Evolutionary conservation across 768 basidiomycete species (phyloP).

Genomic region (Amanita pseudoporphyria): DNA sequence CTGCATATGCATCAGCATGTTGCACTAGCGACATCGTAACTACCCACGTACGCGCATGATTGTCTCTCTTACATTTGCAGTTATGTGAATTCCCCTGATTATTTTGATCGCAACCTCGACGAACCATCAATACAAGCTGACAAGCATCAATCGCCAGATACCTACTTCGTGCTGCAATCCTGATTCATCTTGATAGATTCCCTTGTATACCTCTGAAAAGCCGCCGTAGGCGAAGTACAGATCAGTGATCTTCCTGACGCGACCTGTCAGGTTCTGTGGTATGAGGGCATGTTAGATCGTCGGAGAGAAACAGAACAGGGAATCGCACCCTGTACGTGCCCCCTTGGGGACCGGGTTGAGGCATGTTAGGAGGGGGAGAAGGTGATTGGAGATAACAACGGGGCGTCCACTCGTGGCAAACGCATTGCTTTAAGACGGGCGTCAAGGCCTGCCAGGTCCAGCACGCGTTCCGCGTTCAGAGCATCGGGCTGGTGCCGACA

Average conservation of each 20-base stretch:
- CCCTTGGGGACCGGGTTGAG: conserved; percentile 48
- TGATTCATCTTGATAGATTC: conserved; percentile 38
- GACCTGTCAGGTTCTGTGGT: conserved; percentile 47
- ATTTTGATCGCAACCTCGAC: conserved; percentile 50
- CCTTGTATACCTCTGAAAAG: conserved; percentile 57
- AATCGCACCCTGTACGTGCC: conserved; percentile 31
- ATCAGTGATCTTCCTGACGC: conserved; percentile 36
- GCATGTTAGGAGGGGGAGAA: conserved; percentile 45
- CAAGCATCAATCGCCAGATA: neutral
- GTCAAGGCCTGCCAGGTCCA: no score
- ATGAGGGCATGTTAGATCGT: conserved; percentile 21
- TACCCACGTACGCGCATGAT: conserved; percentile 37
- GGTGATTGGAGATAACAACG: conserved; percentile 34
- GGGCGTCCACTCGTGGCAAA: conserved; percentile 16
- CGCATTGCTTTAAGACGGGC: neutral
- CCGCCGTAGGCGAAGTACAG: conserved; percentile 42
- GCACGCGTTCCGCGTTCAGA: neutral
- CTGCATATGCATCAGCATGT: conserved; percentile 19
- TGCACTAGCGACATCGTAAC: neutral
- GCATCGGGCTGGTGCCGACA: neutral
- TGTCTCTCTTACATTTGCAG: conserved; percentile 36
- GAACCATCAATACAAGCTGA: conserved; percentile 1
- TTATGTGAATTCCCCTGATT: conserved; percentile 30
- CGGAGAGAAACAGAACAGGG: neutral
- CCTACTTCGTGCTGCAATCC: conserved; percentile 28